These are phyloP conservation scores for Torulaspora franciscae DNA, from an alignment of 805 yeast species.

Conservation along the genomic window DNA sequence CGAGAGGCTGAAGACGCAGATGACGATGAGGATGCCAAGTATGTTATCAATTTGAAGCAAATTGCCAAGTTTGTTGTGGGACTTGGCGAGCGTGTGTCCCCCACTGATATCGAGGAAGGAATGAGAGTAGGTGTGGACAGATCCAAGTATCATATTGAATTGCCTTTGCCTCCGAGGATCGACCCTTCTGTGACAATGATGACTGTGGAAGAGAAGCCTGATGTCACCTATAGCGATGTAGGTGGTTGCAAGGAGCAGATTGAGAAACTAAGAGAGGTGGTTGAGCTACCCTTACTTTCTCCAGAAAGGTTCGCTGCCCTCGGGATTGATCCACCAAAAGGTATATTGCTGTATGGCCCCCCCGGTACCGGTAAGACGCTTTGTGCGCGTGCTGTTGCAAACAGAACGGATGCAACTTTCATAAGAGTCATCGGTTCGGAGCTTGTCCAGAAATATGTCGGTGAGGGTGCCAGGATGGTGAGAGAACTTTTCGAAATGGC, in stretches of 20 bases:
- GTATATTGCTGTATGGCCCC: constrained; percentile 92
- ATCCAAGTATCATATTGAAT: constrained; percentile 91
- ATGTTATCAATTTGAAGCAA: constrained; percentile 94
- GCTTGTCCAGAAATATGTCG: constrained; percentile 95
- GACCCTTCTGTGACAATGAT: constrained; percentile 99
- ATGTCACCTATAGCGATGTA: constrained; percentile 95
- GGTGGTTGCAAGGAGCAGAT: constrained; percentile 99
- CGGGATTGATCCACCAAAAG: constrained; percentile 99
- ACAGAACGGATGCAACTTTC: constrained; percentile 97
- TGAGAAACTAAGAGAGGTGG: constrained; percentile 93
- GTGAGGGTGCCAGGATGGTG: constrained; percentile 99
- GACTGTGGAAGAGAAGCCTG: constrained; percentile 99
- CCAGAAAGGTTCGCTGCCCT: constrained; percentile 96
- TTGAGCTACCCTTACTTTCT: constrained; percentile 84
- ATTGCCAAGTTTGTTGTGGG: constrained; percentile 97
- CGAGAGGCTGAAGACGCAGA: constrained; percentile 37
- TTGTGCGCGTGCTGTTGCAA: constrained; percentile 98
- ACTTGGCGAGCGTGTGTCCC: constrained; percentile 92
- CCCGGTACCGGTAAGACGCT: constrained; percentile 99
- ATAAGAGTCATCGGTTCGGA: constrained; percentile 98
- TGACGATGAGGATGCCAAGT: constrained; percentile 82
- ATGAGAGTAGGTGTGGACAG: constrained; percentile 99
- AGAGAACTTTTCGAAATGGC: constrained; percentile 99
- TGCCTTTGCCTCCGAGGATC: constrained; percentile 95
- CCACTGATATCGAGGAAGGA: constrained; percentile 98